Base-by-base conservation (phyloP, 2,329 filamentous ascomycete genomes). In the Orbilia javanica region DNA sequence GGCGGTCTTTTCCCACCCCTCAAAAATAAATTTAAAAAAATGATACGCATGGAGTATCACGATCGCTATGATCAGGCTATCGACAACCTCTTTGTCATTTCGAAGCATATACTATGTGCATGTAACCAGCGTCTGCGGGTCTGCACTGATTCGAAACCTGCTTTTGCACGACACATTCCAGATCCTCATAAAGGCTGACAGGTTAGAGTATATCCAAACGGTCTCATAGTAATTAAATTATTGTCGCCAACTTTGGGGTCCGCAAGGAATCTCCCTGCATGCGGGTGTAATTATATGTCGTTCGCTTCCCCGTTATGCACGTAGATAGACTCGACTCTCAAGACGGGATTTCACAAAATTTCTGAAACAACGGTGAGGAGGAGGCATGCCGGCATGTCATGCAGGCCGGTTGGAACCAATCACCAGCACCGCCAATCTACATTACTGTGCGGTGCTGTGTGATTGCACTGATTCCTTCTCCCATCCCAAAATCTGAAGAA, bases 1-100 rank as follows among this genome's bases (percentile, higher is more conserved):
- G 69, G 69, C 69, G 20, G 29, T 50, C 31, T 63, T 18, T 57
- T 39, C 42, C n/a, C 15, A 46, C 42, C 42, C n/a, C 31, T 36
- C 31, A 36, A 11, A 11, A 36, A 36, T 11, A 36, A 36, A 5
- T 11, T 11, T 25, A 39, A 39, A 39, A 31, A 31, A 39, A 15
- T 15, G 36, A 39, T 39, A 13, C 36, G n/a, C 4, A 39, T 39
- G 3, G 3, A 11, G 13, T 36, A 5, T 36, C 34, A 36, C 4
- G n/a, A n/a, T n/a, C n/a, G n/a, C n/a, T n/a, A n/a, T n/a, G n/a
- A n/a, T n/a, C n/a, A 22, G 20, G 27, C 3, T 55, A 36, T 10
- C n/a, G 29, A 39, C 22, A 36, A 34, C 18, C 29, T 22, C 52
- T 57, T 36, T 57, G 52, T 57, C 31, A 36, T 15, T 11, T 39